Conservation (phyloP, 1,139 yeast genomes). For the Geotrichum restrictum region DNA sequence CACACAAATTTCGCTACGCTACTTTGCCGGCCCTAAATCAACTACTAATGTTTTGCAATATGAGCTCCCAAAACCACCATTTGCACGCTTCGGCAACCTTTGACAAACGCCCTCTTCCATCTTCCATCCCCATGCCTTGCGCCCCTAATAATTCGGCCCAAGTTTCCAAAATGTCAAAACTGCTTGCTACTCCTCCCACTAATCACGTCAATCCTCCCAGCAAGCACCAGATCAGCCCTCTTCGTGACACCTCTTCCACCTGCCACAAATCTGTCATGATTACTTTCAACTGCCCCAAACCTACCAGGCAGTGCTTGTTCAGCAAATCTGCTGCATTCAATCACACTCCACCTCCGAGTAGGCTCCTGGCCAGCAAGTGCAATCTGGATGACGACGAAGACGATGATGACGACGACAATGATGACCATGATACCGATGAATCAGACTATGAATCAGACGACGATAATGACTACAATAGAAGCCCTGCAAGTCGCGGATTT, state of each 20-base stretch:
- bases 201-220: background rate
- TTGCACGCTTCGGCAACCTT: too few species aligned
- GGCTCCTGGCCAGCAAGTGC: background rate
- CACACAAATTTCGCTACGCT: too few species aligned
- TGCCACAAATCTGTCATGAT: slow-evolving; percentile 7
- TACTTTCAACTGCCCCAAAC: slow-evolving; percentile 16
- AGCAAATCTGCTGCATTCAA: slow-evolving; percentile 15
- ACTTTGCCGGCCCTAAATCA: too few species aligned
- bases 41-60: too few species aligned
- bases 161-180: background rate
- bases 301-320: slow-evolving; percentile 11
- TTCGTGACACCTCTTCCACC: background rate
- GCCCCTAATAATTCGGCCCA: too few species aligned
- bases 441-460: slow-evolving; percentile 10
- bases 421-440: slow-evolving; percentile 8
- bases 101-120: too few species aligned
- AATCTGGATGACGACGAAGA: slow-evolving; percentile 13
- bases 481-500: background rate
- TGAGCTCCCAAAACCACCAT: too few species aligned
- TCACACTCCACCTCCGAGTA: slow-evolving; percentile 18
- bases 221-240: background rate
- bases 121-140: too few species aligned
- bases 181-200: background rate
- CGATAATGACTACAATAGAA: background rate
- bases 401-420: slow-evolving; percentile 16